Evolutionary conservation across 1,139 yeast species (phyloP).

Genomic region (Geotrichum klebahnii): DNA sequence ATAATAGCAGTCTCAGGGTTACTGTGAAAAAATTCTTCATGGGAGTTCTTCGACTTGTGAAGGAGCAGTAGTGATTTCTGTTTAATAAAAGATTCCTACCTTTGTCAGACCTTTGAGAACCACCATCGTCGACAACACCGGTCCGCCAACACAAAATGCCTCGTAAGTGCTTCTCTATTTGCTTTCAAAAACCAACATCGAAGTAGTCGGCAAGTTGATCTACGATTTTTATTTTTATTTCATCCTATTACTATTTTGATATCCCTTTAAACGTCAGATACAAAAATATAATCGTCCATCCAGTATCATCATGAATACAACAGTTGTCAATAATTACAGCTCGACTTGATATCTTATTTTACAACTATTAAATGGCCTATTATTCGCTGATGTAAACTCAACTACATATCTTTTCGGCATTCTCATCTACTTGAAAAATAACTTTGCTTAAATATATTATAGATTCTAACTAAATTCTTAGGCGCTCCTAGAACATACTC

Average conservation of each 20-base stretch:
- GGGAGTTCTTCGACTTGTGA: conserved; percentile 1
- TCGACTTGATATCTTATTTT: not conserved
- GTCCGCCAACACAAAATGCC: conserved; percentile 21
- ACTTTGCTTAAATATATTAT: not conserved
- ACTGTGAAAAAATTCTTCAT: conserved; percentile 3
- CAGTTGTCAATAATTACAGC: too few relatives aligned
- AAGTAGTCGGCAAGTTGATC: not conserved
- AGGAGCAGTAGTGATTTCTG: conserved; percentile 8
- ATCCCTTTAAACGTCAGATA: not conserved
- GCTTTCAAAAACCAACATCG: not conserved
- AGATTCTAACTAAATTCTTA: conserved; percentile 13
- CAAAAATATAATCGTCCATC: not conserved
- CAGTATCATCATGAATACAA: too few relatives aligned
- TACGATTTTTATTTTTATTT: not conserved
- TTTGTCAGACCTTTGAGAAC: conserved; percentile 16
- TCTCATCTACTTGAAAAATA: not conserved
- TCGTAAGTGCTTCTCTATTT: conserved; percentile 16
- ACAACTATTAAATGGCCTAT: not conserved
- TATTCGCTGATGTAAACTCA: too few relatives aligned
- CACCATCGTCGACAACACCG: conserved; percentile 21
- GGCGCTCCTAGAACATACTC: conserved; percentile 90
- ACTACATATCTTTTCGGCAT: too few relatives aligned
- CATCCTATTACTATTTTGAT: not conserved
- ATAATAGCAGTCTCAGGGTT: conserved; percentile 3
- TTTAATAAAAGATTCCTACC: conserved; percentile 18